Conservation (phyloP, 305 asterid species). For the Stenogyne calaminthoides region DNA sequence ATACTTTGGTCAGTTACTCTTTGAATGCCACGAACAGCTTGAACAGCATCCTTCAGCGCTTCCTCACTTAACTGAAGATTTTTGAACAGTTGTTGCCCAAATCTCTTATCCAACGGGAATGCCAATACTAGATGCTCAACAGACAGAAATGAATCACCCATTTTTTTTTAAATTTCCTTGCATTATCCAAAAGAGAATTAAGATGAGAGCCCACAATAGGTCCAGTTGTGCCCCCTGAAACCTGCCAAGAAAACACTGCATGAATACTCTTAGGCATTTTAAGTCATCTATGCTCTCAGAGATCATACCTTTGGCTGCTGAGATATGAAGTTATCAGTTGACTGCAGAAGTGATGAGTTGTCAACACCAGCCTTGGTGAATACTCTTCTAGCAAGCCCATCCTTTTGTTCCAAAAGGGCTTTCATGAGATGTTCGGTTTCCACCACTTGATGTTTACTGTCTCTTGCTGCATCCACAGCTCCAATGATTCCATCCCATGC, state of each 20-base stretch:
- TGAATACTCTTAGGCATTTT: neutral
- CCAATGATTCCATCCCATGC: constrained; percentile 74
- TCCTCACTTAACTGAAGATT: constrained; percentile 66
- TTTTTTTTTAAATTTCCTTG: constrained; percentile 63
- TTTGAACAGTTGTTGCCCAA: constrained; percentile 70
- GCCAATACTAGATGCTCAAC: constrained; percentile 90
- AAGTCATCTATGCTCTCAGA: constrained; percentile 6
- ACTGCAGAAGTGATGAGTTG: constrained; percentile 75
- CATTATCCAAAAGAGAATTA: constrained; percentile 66
- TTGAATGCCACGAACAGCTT: constrained; percentile 89
- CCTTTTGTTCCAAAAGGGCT: constrained; percentile 90
- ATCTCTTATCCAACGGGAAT: constrained; percentile 70
- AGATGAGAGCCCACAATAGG: constrained; percentile 79
- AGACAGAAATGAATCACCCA: constrained; percentile 86
- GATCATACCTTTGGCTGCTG: constrained; percentile 66
- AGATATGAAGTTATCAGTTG: constrained; percentile 73
- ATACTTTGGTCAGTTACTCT: constrained; percentile 88
- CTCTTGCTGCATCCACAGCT: constrained; percentile 70
- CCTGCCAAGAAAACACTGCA: constrained; percentile 49
- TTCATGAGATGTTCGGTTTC: constrained; percentile 94
- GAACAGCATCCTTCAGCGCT: constrained; percentile 80
- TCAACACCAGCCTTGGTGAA: constrained; percentile 88
- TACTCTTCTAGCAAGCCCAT: constrained; percentile 88
- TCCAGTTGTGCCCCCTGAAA: constrained; percentile 69
- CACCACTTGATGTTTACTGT: constrained; percentile 68